Conservation (phyloP, 2,329 filamentous ascomycete species). For the Leptoxyphium fumago region DNA sequence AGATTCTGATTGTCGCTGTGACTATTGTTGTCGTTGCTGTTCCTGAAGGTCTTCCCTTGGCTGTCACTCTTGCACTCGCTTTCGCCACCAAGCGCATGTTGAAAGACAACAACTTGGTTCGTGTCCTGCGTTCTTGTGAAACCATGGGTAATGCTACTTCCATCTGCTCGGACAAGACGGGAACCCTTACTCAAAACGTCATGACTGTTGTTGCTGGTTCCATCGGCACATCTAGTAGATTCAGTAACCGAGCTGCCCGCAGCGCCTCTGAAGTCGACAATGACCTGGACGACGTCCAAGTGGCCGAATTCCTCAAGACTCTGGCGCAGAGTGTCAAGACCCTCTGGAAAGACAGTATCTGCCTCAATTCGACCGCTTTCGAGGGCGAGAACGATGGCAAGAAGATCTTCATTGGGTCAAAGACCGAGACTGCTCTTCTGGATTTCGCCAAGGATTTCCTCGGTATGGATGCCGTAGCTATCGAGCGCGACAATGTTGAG, state of each 20-base stretch:
- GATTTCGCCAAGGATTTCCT: slow-evolving; percentile 51
- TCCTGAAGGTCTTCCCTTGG: slow-evolving; percentile 50
- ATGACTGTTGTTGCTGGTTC: slow-evolving; percentile 65
- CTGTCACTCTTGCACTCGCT: slow-evolving; percentile 52
- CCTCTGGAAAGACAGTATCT: slow-evolving; percentile 48
- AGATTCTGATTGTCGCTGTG: slow-evolving; percentile 49
- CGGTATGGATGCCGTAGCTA: slow-evolving; percentile 45
- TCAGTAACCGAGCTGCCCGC: slow-evolving; percentile 30
- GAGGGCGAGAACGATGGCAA: slow-evolving; percentile 48
- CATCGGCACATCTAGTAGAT: slow-evolving; percentile 44
- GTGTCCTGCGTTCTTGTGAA: slow-evolving; percentile 51
- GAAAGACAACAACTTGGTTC: slow-evolving; percentile 57
- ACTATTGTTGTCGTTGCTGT: slow-evolving; percentile 57
- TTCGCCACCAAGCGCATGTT: slow-evolving; percentile 54
- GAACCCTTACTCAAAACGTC: slow-evolving; percentile 59
- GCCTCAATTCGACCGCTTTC: slow-evolving; percentile 56
- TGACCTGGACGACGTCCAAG: slow-evolving; percentile 33
- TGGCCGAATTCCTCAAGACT: slow-evolving; percentile 38
- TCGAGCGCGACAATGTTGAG: slow-evolving; percentile 48
- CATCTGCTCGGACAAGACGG: slow-evolving; percentile 69
- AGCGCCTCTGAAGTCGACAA: slow-evolving; percentile 20
- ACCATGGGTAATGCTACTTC: slow-evolving; percentile 60
- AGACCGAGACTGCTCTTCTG: slow-evolving; percentile 64
- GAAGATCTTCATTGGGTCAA: slow-evolving; percentile 53
- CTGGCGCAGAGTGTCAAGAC: slow-evolving; percentile 39